Base-by-base conservation (phyloP, 208 protist genomes). In the Zelonia costaricensis region DNA sequence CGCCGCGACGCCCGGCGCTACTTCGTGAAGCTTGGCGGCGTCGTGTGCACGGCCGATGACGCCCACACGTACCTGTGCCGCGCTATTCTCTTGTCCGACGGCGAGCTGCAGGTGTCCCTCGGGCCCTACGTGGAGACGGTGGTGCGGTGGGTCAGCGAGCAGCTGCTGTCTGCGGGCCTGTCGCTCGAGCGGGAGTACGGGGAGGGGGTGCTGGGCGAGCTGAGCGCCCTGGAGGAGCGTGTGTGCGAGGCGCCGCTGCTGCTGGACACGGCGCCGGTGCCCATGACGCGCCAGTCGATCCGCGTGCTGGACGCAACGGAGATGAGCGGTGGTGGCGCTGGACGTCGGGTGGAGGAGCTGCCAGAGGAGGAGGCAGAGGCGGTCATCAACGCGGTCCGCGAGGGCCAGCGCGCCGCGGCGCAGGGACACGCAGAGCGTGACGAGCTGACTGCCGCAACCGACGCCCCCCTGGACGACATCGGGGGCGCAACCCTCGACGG, bases 31-130 rank as follows among this genome's bases (percentile, higher is more conserved):
- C 61, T 83, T 1, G 62, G 48, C 28, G 70, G 63, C 25, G 49
- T 75, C 3, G 42, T 74, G 20, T 84, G 78, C 59, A 78, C 63
- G 3, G 61, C 64, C 4, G 78, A 84, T 38, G 78, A 84, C 53
- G 78, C 78, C 5, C 78, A 84, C 69, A 59, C 35, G 22, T 75
- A 75, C 35, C 65, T 84, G 47, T 71, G 63, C 54, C 72, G 78
- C 15, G 68, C 78, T 1, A 57, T 80, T 15, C 38, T 76, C 22
- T 46, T 84, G 9, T 68, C 74, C 1, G 56, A 73, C 4, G 61
- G 53, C 20, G 33, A 36, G 38, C 58, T 84, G 51, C 74, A 80
- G 47, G 61, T 62, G 8, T 58, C 63, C 13, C 61, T 84, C 2
- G 73, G 69, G 10, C 73, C 78, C 12, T 78, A 78, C 38, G 13